Evolutionary conservation across 768 basidiomycete genomes (phyloP).

Genomic region (Mycena vitilis): DNA sequence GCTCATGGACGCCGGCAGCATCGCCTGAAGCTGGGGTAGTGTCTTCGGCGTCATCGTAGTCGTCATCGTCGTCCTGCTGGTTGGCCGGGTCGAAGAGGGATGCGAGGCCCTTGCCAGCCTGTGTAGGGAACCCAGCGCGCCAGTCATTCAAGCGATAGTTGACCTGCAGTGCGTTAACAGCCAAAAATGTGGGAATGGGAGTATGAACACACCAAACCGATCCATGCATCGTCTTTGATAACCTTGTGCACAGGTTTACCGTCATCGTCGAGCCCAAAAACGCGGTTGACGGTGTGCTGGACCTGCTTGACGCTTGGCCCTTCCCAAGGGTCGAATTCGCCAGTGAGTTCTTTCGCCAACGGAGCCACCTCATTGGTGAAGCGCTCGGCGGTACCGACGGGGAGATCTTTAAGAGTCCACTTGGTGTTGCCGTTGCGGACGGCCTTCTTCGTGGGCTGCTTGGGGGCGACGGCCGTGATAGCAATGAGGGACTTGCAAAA

Average conservation of each 20-base stretch:
- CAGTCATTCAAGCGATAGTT: not conserved
- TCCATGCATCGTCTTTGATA: not conserved
- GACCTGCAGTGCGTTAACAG: not conserved
- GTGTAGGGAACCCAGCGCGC: not conserved
- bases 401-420: conserved; percentile 3
- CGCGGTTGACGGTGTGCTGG: not conserved
- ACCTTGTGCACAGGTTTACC: not conserved
- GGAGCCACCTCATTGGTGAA: conserved; percentile 7
- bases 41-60: too few relatives aligned
- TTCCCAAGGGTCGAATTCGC: not conserved
- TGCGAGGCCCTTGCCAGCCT: not conserved
- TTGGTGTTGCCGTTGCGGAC: not conserved
- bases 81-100: too few relatives aligned
- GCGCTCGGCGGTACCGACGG: not conserved
- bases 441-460: not conserved
- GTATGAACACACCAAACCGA: not conserved
- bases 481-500: not conserved
- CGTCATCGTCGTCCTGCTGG: too few relatives aligned
- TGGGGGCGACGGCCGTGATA: not conserved
- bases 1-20: too few relatives aligned
- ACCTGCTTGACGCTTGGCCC: not conserved
- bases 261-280: not conserved
- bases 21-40: too few relatives aligned
- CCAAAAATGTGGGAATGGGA: not conserved
- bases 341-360: not conserved